Percentiles rank a stretch among this genome's conserved stretches.
Conservation (phyloP, 2,329 filamentous ascomycete genomes). For the Penicillium griseofulvum region DNA sequence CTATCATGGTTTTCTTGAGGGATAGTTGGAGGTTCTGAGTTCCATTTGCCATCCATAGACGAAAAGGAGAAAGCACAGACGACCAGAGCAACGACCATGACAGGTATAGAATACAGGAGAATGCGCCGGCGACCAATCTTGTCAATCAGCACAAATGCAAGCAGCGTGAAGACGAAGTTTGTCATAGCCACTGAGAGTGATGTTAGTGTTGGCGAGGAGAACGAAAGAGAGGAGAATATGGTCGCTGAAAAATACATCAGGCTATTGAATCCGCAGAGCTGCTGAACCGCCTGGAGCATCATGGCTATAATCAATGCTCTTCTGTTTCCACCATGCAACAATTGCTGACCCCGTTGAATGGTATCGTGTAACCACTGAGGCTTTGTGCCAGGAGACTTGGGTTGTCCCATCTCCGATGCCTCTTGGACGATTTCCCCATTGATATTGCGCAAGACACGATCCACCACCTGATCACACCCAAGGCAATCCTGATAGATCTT, state of each 20-base stretch:
- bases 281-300: conserved; percentile 80
- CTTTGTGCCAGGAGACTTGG: conserved; percentile 16
- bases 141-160: conserved; percentile 74
- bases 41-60: conserved; percentile 52
- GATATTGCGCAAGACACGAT: conserved; percentile 65
- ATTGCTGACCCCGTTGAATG: conserved; percentile 27
- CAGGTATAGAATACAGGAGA: conserved; percentile 75
- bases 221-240: conserved; percentile 74
- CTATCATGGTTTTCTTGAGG: conserved; percentile 22
- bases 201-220: conserved; percentile 73
- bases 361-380: conserved; percentile 28
- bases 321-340: conserved; percentile 49
- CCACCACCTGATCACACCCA: conserved; percentile 50
- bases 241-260: conserved; percentile 90
- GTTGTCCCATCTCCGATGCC: conserved; percentile 44
- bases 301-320: conserved; percentile 82
- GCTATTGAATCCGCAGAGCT: conserved; percentile 86
- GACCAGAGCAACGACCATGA: conserved; percentile 74
- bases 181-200: conserved; percentile 78
- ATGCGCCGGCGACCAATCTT: conserved; percentile 75
- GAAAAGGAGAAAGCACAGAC: conserved; percentile 71
- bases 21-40: conserved; percentile 17
- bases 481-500: conserved; percentile 59
- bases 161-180: conserved; percentile 76
- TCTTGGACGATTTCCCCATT: conserved; percentile 73